Evolutionary conservation across 805 yeast genomes (phyloP).

Genomic region (Sporopachydermia quercuum): DNA sequence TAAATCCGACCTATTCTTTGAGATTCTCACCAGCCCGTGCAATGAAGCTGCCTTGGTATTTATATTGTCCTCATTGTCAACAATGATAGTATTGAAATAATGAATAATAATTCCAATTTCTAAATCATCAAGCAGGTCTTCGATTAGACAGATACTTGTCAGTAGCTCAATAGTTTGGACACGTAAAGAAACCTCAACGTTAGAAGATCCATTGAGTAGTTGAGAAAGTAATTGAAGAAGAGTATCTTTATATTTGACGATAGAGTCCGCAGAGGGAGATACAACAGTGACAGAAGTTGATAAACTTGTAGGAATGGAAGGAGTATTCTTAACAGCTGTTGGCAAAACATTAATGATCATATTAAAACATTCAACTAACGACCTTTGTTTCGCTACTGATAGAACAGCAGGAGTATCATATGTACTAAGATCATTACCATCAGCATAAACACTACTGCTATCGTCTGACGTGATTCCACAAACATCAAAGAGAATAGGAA

Average conservation of each 20-base stretch:
- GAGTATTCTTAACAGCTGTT: too few relatives aligned
- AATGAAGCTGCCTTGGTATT: conserved; percentile 38
- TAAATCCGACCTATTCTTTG: conserved; percentile 22
- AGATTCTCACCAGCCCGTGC: conserved; percentile 35
- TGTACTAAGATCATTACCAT: too few relatives aligned
- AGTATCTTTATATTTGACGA: conserved; percentile 44
- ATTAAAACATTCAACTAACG: conserved; percentile 43
- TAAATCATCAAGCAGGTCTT: conserved; percentile 30
- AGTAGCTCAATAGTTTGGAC: conserved; percentile 52
- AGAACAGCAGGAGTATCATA: conserved; percentile 4
- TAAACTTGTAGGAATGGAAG: too few relatives aligned
- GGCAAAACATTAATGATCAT: conserved; percentile 37
- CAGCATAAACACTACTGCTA: too few relatives aligned
- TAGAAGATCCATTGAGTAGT: conserved; percentile 51
- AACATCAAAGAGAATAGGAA: background rate
- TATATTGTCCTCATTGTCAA: conserved; percentile 31
- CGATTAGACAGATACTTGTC: conserved; percentile 36
- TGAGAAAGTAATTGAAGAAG: conserved; percentile 54
- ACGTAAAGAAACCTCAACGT: conserved; percentile 53
- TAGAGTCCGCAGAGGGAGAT: conserved; percentile 17
- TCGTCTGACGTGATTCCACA: background rate
- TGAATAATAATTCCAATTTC: conserved; percentile 52
- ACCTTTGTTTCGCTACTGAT: conserved; percentile 38
- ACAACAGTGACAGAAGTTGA: too few relatives aligned
- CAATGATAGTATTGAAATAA: conserved; percentile 38